phyloP scores from a whole-genome alignment of 257 asterid species.

The Paulownia fortunei region DNA sequence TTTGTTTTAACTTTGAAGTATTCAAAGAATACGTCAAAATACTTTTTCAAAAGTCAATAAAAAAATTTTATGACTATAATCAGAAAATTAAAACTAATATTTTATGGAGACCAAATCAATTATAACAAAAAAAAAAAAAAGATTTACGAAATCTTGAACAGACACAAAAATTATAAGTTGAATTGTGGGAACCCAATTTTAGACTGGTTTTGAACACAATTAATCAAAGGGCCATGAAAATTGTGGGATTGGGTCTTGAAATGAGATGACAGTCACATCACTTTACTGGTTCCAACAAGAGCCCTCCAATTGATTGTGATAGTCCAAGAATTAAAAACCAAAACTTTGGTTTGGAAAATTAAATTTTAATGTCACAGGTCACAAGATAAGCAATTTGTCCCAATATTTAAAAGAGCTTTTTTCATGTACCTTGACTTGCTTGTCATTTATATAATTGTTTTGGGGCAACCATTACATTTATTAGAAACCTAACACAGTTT shows the following conservation, averaged over 20 bases:
- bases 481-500: conserved; percentile 50
- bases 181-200: not conserved
- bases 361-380: conserved; percentile 27
- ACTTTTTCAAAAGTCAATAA: not conserved
- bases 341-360: not conserved
- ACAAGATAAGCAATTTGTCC: conserved; percentile 50
- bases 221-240: not conserved
- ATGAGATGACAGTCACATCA: conserved; percentile 37
- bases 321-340: conserved; percentile 37
- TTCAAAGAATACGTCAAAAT: not conserved
- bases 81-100: not conserved
- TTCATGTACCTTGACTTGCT: too few species aligned
- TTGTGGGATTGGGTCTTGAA: conserved; percentile 14
- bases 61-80: not conserved
- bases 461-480: conserved; percentile 39
- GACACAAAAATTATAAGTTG: too few species aligned
- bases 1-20: not conserved
- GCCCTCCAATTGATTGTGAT: conserved; percentile 41
- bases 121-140: too few species aligned
- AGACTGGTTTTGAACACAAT: not conserved
- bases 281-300: conserved; percentile 23
- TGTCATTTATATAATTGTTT: conserved; percentile 48
- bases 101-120: too few species aligned
- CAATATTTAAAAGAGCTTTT: conserved; percentile 12
- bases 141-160: too few species aligned